Conservation (phyloP, 2,329 filamentous ascomycete species). For the Pseudodiploospora longispora region DNA sequence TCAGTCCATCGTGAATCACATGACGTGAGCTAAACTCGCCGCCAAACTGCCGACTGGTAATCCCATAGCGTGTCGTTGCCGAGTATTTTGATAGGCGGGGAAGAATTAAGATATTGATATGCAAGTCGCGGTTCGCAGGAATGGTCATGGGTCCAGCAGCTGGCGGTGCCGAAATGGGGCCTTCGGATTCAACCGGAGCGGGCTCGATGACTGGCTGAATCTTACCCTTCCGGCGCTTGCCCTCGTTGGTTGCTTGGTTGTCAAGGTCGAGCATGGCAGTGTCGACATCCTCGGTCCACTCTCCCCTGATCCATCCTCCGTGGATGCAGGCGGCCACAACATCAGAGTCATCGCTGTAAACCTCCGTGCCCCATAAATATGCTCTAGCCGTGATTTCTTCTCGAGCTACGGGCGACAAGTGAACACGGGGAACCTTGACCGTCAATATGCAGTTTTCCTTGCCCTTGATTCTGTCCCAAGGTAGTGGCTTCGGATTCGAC, state of each 20-base stretch:
- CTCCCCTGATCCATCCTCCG: conserved; percentile 82
- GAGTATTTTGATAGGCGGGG: conserved; percentile 72
- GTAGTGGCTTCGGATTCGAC: conserved; percentile 62
- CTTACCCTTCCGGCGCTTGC: conserved; percentile 26
- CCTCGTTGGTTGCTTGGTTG: conserved; percentile 17
- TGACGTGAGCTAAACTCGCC: conserved; percentile 37
- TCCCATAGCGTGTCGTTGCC: conserved; percentile 66
- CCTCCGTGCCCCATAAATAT: conserved; percentile 84
- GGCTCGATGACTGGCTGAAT: conserved; percentile 18
- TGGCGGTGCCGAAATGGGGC: conserved; percentile 45
- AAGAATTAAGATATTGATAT: conserved; percentile 79
- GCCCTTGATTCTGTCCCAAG: conserved; percentile 60
- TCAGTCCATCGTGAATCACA: conserved; percentile 70
- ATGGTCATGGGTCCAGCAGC: conserved; percentile 54
- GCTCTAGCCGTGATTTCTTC: conserved; percentile 77
- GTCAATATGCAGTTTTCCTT: conserved; percentile 88
- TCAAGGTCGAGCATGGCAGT: conserved; percentile 55
- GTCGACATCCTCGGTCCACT: conserved; percentile 75
- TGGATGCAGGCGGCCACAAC: conserved; percentile 89
- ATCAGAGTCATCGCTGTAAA: conserved; percentile 95
- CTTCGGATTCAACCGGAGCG: conserved; percentile 29
- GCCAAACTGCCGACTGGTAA: conserved; percentile 75
- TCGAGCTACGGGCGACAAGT: conserved; percentile 60
- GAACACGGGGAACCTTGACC: conserved; percentile 74
- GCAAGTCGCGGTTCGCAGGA: conserved; percentile 65